These are phyloP conservation scores for Otatea glauca DNA, from an alignment of 176 grass and related monocot species.

Conservation along the genomic window DNA sequence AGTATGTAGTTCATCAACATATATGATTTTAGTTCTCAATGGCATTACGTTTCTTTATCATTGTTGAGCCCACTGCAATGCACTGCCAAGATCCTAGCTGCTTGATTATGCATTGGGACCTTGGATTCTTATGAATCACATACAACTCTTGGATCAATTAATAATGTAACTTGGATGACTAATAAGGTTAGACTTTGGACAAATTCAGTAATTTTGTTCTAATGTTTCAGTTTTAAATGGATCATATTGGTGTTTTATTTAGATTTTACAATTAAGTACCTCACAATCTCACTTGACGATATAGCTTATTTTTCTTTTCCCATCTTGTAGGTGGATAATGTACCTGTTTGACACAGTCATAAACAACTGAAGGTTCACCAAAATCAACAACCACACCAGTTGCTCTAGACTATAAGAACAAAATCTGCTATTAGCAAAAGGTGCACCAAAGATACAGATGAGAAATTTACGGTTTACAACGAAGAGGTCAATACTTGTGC, in stretches of 20 bases:
- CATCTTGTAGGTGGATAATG: slow-evolving; percentile 24
- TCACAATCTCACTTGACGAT: slow-evolving; percentile 23
- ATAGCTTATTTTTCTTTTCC: slow-evolving; percentile 30
- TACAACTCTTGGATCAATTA: not conserved
- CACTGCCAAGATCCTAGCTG: not conserved
- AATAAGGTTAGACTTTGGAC: not conserved
- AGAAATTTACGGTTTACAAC: not conserved
- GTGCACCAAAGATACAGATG: not conserved
- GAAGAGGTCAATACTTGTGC: slow-evolving; percentile 44
- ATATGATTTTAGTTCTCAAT: not conserved
- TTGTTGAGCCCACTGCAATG: not conserved
- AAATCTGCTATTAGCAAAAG: slow-evolving; percentile 13
- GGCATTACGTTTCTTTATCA: not conserved
- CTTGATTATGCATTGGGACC: not conserved
- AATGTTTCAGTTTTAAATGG: not conserved
- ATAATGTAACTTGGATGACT: not conserved
- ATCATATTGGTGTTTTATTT: not conserved
- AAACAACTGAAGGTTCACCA: slow-evolving; percentile 73
- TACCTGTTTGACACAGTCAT: slow-evolving; percentile 96
- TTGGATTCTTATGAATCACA: not conserved
- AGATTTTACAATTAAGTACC: not conserved
- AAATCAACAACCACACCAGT: slow-evolving; percentile 88
- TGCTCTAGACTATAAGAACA: slow-evolving; percentile 58
- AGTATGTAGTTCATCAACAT: not conserved
- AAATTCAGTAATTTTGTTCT: not conserved